Percentiles rank a stretch among this genome's conserved stretches.
Conservation (phyloP, 345 rosid species). For the Kandelia obovata region DNA sequence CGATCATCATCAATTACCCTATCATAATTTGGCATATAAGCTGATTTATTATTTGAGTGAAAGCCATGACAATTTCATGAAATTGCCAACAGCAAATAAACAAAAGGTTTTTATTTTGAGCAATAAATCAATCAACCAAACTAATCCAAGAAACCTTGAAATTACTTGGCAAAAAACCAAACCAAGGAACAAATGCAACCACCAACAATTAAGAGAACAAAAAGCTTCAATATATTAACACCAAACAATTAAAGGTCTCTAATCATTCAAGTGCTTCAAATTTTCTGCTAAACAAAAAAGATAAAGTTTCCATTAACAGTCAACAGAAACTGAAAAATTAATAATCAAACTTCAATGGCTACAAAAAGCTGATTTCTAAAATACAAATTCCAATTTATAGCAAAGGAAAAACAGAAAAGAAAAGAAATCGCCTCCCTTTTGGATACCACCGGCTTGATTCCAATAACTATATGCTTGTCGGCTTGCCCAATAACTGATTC, state of each 20-base stretch:
- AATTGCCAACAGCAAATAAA: background rate
- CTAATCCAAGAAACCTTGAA: too few species aligned
- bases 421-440: background rate
- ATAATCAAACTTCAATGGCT: slow-evolving; percentile 2
- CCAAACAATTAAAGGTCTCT: background rate
- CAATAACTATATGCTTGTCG: background rate
- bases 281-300: background rate
- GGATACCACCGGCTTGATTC: background rate
- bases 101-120: too few species aligned
- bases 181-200: background rate
- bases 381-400: background rate
- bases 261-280: background rate
- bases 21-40: background rate
- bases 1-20: background rate
- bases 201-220: background rate
- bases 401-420: background rate
- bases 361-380: background rate
- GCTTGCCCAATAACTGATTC: background rate
- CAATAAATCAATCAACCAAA: too few species aligned
- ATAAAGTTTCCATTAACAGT: background rate
- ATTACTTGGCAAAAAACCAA: too few species aligned
- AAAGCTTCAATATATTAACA: background rate
- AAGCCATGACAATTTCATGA: background rate
- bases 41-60: too few species aligned
- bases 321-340: slow-evolving; percentile 6